Conservation (phyloP, 2,329 filamentous ascomycete species). For the Corinectria fuckeliana region DNA sequence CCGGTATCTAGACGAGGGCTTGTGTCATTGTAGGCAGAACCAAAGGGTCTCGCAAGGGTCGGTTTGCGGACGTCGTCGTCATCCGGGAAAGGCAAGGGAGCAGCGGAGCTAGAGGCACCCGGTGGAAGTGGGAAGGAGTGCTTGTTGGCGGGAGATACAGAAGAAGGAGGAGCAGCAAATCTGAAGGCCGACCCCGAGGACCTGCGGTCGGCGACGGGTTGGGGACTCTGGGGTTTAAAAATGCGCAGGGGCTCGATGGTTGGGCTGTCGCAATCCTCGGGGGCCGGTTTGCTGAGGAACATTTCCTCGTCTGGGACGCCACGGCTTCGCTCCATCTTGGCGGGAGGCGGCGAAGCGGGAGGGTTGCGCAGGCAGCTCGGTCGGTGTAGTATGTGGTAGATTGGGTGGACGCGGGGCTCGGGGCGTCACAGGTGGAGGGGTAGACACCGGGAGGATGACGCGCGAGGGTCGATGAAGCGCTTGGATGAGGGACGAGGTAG, state of each 20-base stretch:
- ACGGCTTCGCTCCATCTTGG: slow-evolving; percentile 61
- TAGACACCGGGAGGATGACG: background rate
- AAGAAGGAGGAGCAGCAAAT: slow-evolving; percentile 57
- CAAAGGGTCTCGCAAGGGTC: slow-evolving; percentile 52
- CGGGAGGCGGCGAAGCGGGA: slow-evolving; percentile 3
- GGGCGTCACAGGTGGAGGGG: slow-evolving; percentile 1
- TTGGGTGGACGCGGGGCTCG: slow-evolving; percentile 10
- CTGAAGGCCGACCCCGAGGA: slow-evolving; percentile 49
- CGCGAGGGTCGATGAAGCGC: slow-evolving; percentile 7
- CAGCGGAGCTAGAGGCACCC: slow-evolving; percentile 73
- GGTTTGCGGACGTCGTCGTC: slow-evolving; percentile 64
- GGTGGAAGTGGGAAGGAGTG: slow-evolving; percentile 69
- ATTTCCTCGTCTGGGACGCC: slow-evolving; percentile 81
- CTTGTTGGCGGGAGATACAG: slow-evolving; percentile 52
- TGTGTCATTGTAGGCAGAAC: slow-evolving; percentile 56
- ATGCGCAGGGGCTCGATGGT: slow-evolving; percentile 86
- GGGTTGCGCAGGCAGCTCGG: slow-evolving; percentile 1
- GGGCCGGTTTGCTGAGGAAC: slow-evolving; percentile 71
- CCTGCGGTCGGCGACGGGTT: slow-evolving; percentile 54
- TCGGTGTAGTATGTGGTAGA: background rate
- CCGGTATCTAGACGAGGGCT: slow-evolving; percentile 62
- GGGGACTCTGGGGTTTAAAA: slow-evolving; percentile 76
- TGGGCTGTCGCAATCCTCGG: slow-evolving; percentile 69
- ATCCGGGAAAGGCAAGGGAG: slow-evolving; percentile 74
- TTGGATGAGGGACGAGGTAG: background rate